Base-by-base conservation (phyloP, 805 yeast genomes). In the Diddensiella santjacobensis region DNA sequence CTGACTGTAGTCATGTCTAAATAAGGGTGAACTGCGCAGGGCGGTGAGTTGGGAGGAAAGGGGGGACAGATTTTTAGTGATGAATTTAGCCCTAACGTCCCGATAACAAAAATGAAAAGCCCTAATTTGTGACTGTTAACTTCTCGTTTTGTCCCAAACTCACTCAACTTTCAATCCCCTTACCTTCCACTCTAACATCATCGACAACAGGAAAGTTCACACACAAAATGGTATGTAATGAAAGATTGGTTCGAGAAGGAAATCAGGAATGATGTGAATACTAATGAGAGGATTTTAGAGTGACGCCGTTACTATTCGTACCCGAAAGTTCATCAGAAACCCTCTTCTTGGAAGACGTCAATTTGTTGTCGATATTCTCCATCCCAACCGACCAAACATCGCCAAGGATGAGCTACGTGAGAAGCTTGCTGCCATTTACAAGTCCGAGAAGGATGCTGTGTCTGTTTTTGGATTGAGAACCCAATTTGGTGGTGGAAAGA, bases 231-330 rank as follows among this genome's bases (percentile, higher is more conserved):
- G 31, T 26, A 26, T 26, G 31, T 13, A n/a, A n/a, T n/a, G n/a
- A n/a, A n/a, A n/a, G n/a, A n/a, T n/a, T n/a, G n/a, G n/a, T n/a
- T n/a, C n/a, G n/a, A n/a, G n/a, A n/a, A n/a, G n/a, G n/a, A n/a
- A n/a, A n/a, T n/a, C n/a, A n/a, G n/a, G n/a, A n/a, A n/a, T n/a
- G n/a, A n/a, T n/a, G n/a, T n/a, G n/a, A n/a, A n/a, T n/a, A n/a
- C n/a, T n/a, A n/a, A n/a, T n/a, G n/a, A n/a, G n/a, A n/a, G n/a
- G 37, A 22, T 8, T 26, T 5, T 15, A 86, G 96, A 86, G 95
- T 84, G 99, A 93, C 95, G 90, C 98, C 74, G 90, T 93, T 79
- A 93, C 99, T 71, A 87, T 93, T 82, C 91, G 98, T 84, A 91
- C 98, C 75, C 86, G 98, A 85, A 91, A 84, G 81, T 96, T 91